Evolutionary conservation across 164 flowering plant genomes (phyloP), one percentile per base, ranked within the genome.

Genomic region (Stephania cephalantha): DNA sequence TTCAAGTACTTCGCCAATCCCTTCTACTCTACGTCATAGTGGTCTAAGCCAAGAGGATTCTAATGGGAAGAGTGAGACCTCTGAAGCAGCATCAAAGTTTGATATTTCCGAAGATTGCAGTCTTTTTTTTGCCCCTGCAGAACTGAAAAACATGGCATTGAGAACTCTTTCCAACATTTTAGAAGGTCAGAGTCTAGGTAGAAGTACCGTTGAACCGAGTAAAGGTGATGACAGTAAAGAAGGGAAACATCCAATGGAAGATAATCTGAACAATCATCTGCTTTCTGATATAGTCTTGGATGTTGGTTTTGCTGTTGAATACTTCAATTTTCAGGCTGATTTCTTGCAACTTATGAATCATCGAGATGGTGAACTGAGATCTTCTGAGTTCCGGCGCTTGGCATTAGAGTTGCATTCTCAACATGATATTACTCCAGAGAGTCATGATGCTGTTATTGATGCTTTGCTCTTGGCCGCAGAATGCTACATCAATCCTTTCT

Each of bases 401-500:
- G 95, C 98, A 69, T 78, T 81, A 53, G 93, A 91, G 78, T 82
- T 94, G 69, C 87, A 88, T 78, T 88, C 92, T 15, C 91, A 88
- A 84, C 73, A 72, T 72, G 86, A 85, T 63, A 71, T 84, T 79
- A 82, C 89, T 53, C 78, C 71, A 72, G 93, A 90, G 84, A 83
- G 89, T 75, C 97, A 94, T 82, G 88, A 88, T 85, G 93, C 92
- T 76, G 89, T 95, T 70, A 80, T 94, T 50, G 98, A 94, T 86
- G 90, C 98, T 70, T 84, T 94, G 79, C 95, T 94, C 73, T 84
- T 91, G 83, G 94, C 97, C 44, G 97, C 98, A 50, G 98, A 94
- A 81, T 94, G 98, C 82, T 87, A 90, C 81, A 83, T 92, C 30
- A 90, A 90, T 82, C 98, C 97, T 20, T 90, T 84, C 82, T 90